Conservation (phyloP, 805 yeast genomes). For the Zygosaccharomyces lentus region DNA sequence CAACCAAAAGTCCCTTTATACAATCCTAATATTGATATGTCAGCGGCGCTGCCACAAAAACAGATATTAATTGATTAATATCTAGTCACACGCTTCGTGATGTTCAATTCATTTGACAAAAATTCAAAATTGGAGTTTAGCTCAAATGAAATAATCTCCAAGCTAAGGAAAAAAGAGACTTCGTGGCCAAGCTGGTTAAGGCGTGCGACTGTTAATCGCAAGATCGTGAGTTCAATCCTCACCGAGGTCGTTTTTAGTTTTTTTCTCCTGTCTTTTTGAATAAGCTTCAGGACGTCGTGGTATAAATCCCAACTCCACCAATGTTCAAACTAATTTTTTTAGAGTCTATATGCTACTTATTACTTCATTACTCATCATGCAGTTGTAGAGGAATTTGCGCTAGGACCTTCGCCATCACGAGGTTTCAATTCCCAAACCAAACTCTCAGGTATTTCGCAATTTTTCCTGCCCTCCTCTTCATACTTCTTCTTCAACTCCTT, state of each 20-base stretch:
- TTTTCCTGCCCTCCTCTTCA: constrained; percentile 2
- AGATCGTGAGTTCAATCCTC: constrained; percentile 61
- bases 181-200: constrained; percentile 58
- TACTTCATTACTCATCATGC: not conserved
- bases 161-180: no score
- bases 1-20: no score
- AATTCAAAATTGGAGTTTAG: no score
- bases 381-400: not conserved
- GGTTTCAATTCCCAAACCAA: constrained; percentile 11
- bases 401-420: not conserved
- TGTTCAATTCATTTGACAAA: no score
- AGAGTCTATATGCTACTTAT: not conserved
- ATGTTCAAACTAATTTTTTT: not conserved
- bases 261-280: not conserved
- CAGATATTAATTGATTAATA: no score
- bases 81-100: no score
- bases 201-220: constrained; percentile 64
- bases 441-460: constrained; percentile 8
- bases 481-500: constrained; percentile 35
- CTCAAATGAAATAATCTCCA: no score
- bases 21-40: no score
- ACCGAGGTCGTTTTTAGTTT: constrained; percentile 45
- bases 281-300: no score
- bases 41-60: no score
- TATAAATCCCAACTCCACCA: no score